These are phyloP conservation scores for Dothiorella sarmentorum DNA, from an alignment of 2,329 filamentous ascomycete genomes.

Conservation along the genomic window DNA sequence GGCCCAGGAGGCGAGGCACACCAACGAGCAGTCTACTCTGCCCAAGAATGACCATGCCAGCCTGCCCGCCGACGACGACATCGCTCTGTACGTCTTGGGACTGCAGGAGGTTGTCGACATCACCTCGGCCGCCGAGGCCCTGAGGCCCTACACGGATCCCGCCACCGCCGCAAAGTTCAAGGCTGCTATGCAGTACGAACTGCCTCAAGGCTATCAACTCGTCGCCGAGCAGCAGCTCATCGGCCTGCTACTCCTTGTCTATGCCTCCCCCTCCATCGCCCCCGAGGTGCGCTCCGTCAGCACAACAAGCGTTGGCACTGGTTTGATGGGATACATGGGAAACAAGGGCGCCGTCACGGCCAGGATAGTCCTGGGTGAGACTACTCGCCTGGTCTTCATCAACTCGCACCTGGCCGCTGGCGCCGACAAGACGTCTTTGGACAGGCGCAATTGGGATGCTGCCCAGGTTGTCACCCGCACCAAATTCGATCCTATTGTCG, in stretches of 20 bases:
- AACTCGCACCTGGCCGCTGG: constrained; percentile 92
- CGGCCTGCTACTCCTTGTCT: constrained; percentile 79
- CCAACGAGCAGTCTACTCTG: constrained; percentile 42
- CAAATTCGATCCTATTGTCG: constrained; percentile 70
- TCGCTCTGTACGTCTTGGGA: constrained; percentile 85
- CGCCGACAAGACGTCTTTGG: constrained; percentile 69
- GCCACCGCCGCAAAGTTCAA: constrained; percentile 75
- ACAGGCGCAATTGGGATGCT: constrained; percentile 87
- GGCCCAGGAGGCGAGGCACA: constrained; percentile 47
- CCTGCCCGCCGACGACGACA: constrained; percentile 60
- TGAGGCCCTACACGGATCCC: constrained; percentile 72
- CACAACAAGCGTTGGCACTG: constrained; percentile 80
- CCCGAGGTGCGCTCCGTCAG: constrained; percentile 77
- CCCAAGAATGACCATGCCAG: constrained; percentile 44
- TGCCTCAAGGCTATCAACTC: constrained; percentile 74
- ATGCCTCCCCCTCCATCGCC: constrained; percentile 73
- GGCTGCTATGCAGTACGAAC: constrained; percentile 64
- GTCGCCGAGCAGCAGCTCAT: constrained; percentile 81
- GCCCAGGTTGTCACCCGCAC: constrained; percentile 72
- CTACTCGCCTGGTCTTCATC: constrained; percentile 82
- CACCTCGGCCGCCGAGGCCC: constrained; percentile 71
- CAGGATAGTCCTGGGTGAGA: constrained; percentile 81
- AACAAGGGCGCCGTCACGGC: constrained; percentile 91
- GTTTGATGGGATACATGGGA: constrained; percentile 86
- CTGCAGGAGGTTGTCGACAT: constrained; percentile 92